phyloP scores from a whole-genome alignment of 495 filamentous ascomycete genomes.

The Aspergillus funiculosus region DNA sequence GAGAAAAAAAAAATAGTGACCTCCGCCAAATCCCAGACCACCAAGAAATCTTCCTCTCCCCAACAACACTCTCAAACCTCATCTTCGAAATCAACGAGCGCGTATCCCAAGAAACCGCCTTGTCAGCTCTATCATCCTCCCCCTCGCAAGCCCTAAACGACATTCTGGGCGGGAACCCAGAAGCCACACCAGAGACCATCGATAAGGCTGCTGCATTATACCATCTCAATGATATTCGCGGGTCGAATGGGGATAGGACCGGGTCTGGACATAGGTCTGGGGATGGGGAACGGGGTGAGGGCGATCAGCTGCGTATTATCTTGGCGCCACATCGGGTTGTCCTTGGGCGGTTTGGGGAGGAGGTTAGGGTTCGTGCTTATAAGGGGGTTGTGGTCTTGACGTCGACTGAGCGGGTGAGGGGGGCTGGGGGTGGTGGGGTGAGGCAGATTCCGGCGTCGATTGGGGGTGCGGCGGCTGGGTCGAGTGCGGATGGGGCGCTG shows the following conservation, averaged over 20 bases:
- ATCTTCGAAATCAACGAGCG: slow-evolving; percentile 85
- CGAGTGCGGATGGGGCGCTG: slow-evolving; percentile 18
- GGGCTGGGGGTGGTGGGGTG: too few species aligned
- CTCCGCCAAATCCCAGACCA: slow-evolving; percentile 89
- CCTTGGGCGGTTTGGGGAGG: slow-evolving; percentile 21
- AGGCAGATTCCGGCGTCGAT: slow-evolving; percentile 13
- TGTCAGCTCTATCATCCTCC: slow-evolving; percentile 20
- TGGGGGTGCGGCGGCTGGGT: slow-evolving; percentile 19
- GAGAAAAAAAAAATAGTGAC: slow-evolving; percentile 40
- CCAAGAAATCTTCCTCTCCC: slow-evolving; percentile 88
- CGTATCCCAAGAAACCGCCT: slow-evolving; percentile 33
- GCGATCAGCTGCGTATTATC: slow-evolving; percentile 54
- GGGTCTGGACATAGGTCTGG: too few species aligned
- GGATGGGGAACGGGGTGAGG: too few species aligned
- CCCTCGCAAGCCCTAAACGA: slow-evolving; percentile 5
- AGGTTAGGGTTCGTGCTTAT: slow-evolving; percentile 21
- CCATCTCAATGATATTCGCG: slow-evolving; percentile 75
- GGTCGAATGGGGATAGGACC: too few species aligned
- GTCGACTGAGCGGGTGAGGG: slow-evolving; percentile 12
- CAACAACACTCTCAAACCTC: slow-evolving; percentile 68
- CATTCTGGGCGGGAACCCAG: slow-evolving; percentile 24
- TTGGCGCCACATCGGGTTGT: slow-evolving; percentile 29
- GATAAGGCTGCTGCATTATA: slow-evolving; percentile 58
- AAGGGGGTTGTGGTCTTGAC: slow-evolving; percentile 30
- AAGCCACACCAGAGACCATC: slow-evolving; percentile 38